Evolutionary conservation across 805 yeast genomes (phyloP).

Genomic region (Aciculoconidium aculeatum): DNA sequence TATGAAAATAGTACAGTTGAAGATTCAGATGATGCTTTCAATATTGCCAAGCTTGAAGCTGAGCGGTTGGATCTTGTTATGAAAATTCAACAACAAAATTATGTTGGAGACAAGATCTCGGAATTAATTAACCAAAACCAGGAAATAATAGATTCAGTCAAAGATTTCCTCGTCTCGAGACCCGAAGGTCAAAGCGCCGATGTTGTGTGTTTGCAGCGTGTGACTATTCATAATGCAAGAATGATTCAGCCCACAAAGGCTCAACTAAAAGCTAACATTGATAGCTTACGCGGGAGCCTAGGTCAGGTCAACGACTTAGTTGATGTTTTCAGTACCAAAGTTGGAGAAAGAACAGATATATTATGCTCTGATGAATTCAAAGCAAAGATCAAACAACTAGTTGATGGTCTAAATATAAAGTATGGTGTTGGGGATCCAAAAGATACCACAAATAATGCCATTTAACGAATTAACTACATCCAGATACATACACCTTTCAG

Average conservation of each 20-base stretch:
- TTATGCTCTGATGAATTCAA: constrained; percentile 4
- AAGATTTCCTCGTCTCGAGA: constrained; percentile 28
- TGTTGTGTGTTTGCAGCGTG: no score
- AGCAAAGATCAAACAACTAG: background rate
- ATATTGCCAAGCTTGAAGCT: constrained; percentile 18
- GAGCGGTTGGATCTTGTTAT: constrained; percentile 25
- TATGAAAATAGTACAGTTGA: constrained; percentile 1
- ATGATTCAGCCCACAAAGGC: constrained; percentile 4
- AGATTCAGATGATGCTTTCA: constrained; percentile 1
- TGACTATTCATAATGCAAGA: no score
- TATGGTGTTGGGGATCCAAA: no score
- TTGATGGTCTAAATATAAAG: no score
- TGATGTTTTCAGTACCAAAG: constrained; percentile 1
- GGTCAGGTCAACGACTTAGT: constrained; percentile 4
- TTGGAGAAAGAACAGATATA: background rate
- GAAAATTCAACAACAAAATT: constrained; percentile 38
- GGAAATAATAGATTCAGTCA: constrained; percentile 27
- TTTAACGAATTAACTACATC: no score
- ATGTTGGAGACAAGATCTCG: constrained; percentile 21
- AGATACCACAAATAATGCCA: no score
- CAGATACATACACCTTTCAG: no score
- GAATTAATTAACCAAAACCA: constrained; percentile 30
- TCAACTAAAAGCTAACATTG: constrained; percentile 3
- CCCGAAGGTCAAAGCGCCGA: no score
- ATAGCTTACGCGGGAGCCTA: constrained; percentile 2